phyloP scores from a whole-genome alignment of 2,329 filamentous ascomycete species.

The Scopulariopsis brevicaulis region DNA sequence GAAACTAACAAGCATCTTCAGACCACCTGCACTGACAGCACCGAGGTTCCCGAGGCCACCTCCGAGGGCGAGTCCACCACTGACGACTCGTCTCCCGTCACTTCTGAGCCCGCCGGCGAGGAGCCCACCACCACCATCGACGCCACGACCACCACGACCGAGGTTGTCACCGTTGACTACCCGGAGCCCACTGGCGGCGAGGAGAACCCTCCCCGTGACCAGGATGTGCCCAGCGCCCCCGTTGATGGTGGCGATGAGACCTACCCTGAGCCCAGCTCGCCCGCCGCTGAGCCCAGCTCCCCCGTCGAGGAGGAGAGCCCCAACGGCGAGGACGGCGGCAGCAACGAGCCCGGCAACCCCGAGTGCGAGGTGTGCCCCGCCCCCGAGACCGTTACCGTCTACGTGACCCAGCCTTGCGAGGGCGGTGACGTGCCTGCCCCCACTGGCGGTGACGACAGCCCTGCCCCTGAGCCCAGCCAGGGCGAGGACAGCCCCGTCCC shows the following conservation, averaged over 20 bases:
- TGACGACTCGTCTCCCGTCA: slow-evolving; percentile 14
- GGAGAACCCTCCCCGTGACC: no score
- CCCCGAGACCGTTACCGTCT: slow-evolving; percentile 12
- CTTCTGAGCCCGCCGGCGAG: background rate
- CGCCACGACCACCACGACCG: slow-evolving; percentile 21
- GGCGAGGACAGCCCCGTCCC: background rate
- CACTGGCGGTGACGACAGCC: background rate
- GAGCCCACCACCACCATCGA: slow-evolving; percentile 12
- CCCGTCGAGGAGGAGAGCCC: background rate
- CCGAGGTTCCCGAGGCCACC: no score
- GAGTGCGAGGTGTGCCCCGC: background rate
- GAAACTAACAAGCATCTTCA: no score
- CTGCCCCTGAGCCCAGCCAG: background rate
- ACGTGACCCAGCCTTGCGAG: slow-evolving; percentile 12
- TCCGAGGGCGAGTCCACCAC: no score
- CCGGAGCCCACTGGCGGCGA: slow-evolving; percentile 12
- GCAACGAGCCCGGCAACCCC: background rate
- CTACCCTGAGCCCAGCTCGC: background rate
- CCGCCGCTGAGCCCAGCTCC: background rate
- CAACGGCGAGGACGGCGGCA: background rate
- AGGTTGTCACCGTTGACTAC: slow-evolving; percentile 19
- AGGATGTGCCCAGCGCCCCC: slow-evolving; percentile 6
- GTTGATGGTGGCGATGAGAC: slow-evolving; percentile 1
- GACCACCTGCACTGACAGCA: no score
- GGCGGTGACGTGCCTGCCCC: background rate